Conservation (phyloP, 2,329 filamentous ascomycete genomes). For the Aspergillus carbonarius region DNA sequence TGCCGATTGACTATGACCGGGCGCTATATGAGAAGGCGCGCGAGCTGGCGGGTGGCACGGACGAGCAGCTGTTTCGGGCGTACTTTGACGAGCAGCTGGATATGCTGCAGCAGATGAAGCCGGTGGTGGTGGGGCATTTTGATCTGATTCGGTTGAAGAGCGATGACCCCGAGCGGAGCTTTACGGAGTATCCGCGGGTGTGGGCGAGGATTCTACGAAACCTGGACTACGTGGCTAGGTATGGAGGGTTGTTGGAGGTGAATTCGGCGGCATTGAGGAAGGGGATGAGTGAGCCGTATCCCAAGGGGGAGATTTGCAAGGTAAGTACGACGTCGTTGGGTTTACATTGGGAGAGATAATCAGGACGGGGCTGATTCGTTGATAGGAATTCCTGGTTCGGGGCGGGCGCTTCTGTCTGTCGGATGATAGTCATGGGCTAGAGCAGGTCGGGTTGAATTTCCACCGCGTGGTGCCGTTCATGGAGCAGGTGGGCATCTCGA, state of each 20-base stretch:
- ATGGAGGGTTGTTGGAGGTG: slow-evolving; percentile 83
- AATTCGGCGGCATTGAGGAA: slow-evolving; percentile 88
- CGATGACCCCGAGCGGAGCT: slow-evolving; percentile 62
- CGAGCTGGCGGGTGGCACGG: slow-evolving; percentile 56
- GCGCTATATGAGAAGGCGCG: slow-evolving; percentile 66
- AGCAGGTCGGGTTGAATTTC: slow-evolving; percentile 87
- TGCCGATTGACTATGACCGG: slow-evolving; percentile 85
- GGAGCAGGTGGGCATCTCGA: slow-evolving; percentile 46
- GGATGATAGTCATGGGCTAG: slow-evolving; percentile 89
- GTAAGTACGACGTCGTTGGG: not conserved
- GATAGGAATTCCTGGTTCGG: slow-evolving; percentile 67
- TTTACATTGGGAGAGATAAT: too few relatives aligned
- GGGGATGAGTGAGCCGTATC: slow-evolving; percentile 88
- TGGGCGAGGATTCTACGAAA: slow-evolving; percentile 77
- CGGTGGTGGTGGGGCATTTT: slow-evolving; percentile 86
- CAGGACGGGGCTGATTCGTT: slow-evolving; percentile 23
- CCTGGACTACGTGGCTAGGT: slow-evolving; percentile 65
- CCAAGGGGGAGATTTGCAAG: slow-evolving; percentile 73
- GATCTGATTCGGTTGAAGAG: slow-evolving; percentile 85
- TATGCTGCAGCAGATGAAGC: slow-evolving; percentile 72
- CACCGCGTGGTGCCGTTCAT: slow-evolving; percentile 68
- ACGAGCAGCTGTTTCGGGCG: slow-evolving; percentile 72
- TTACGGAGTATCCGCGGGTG: slow-evolving; percentile 60
- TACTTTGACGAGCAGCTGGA: slow-evolving; percentile 87
- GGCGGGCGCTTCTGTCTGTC: slow-evolving; percentile 85